Base-by-base conservation (phyloP, 2,329 filamentous ascomycete species). In the Mollisia scopiformis region DNA sequence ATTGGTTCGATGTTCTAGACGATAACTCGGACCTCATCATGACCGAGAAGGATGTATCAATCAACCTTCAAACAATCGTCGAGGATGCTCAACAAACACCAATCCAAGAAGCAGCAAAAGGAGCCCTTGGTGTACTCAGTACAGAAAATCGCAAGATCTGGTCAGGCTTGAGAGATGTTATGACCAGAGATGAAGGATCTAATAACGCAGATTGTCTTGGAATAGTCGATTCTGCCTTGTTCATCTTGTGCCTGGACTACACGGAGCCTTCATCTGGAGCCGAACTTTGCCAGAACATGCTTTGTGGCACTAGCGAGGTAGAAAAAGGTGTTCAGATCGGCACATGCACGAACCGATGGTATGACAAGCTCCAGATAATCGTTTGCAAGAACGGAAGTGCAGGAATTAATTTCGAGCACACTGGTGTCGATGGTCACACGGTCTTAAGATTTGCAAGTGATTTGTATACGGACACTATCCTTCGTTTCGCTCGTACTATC, bases 361-460 rank as follows among this genome's bases (percentile, higher is more conserved):
- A 99, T 73, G 95, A 99, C 78, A 99, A 99, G 79, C 82, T 99
- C 51, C 95, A 99, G 74, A 97, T 99, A 64, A 98, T 99, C 57
- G 95, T 99, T 54, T 98, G 95, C 82, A 96, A 97, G 79, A 99
- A 98, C 76, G 95, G 95, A 59, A 97, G 92, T 72, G 95, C 95
- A 0, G 95, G 95, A 6, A 98, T 99, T 85, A 99, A 99, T 78
- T 98, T 99, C 71, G 95, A 99, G 75, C 95, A 99, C 73, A 99
- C 95, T 0, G 95, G 95, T 67, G 94, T 99, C 5, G 95, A 99
- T 71, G 95, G 95, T 1, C 95, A 99, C 74, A 99, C 95, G 0
- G 95, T 99, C 23, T 84, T 99, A 56, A 89, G 95, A 6, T 98
- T 99, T 70, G 95, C 95, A 16, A 97, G 93, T 64, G 95, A 99